A percentile compares a stretch with the other conserved stretches of the same genome.
phyloP scores from a whole-genome alignment of 495 filamentous ascomycete species.

The Neurospora sp. region DNA sequence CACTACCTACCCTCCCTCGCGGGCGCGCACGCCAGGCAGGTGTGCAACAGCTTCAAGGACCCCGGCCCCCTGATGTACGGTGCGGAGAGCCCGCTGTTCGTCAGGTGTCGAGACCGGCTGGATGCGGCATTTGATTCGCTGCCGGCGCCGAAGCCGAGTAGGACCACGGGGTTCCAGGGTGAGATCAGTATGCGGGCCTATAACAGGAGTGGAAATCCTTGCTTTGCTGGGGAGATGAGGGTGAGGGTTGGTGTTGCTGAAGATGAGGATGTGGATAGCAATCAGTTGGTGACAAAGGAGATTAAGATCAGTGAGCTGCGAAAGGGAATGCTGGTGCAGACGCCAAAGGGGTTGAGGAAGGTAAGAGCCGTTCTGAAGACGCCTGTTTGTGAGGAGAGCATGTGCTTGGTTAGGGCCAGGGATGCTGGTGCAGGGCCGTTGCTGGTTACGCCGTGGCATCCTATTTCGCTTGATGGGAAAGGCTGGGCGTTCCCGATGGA shows the following conservation, averaged over 20 bases:
- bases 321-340: conserved; percentile 25
- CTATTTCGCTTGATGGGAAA: conserved; percentile 12
- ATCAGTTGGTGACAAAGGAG: conserved; percentile 1
- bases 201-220: conserved; percentile 17
- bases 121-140: conserved; percentile 29
- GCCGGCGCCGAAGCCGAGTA: conserved; percentile 25
- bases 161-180: neutral
- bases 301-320: conserved; percentile 18
- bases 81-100: conserved; percentile 25
- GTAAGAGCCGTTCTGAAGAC: conserved; percentile 32
- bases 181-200: conserved; percentile 21
- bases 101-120: conserved; percentile 24
- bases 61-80: conserved; percentile 35
- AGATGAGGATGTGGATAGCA: conserved; percentile 1
- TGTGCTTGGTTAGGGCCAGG: conserved; percentile 14
- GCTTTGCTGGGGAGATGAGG: conserved; percentile 26
- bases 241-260: conserved; percentile 24
- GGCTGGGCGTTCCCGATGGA: conserved; percentile 29
- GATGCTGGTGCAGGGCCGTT: neutral
- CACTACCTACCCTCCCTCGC: conserved; percentile 37
- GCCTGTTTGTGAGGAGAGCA: conserved; percentile 7
- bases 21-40: conserved; percentile 32
- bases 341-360: conserved; percentile 23
- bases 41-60: conserved; percentile 39
- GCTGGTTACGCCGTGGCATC: conserved; percentile 36